These are phyloP conservation scores for Neurospora sublineolata DNA, from an alignment of 495 filamentous ascomycete genomes.

Conservation along the genomic window DNA sequence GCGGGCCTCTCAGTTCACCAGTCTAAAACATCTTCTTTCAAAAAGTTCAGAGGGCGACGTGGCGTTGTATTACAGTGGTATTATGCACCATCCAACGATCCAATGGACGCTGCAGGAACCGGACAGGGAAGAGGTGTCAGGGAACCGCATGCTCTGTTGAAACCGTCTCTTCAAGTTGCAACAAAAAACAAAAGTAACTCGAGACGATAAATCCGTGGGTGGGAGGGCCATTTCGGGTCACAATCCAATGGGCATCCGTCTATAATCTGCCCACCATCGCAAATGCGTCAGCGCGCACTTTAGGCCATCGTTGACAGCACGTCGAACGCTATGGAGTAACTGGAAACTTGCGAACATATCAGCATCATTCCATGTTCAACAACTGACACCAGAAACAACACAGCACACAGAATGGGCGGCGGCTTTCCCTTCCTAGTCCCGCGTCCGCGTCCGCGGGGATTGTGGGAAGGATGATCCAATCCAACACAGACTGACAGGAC, in stretches of 20 bases:
- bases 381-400: not conserved
- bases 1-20: not conserved
- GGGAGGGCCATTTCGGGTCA: not conserved
- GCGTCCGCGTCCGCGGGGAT: not conserved
- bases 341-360: not conserved
- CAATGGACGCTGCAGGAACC: not conserved
- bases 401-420: not conserved
- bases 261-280: not conserved
- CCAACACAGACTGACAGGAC: not conserved
- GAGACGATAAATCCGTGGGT: not conserved
- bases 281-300: not conserved
- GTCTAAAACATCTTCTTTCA: not conserved
- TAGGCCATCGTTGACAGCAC: not conserved
- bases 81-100: not conserved
- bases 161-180: not conserved
- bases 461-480: not conserved
- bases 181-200: not conserved
- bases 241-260: not conserved
- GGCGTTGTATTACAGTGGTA: not conserved
- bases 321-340: not conserved
- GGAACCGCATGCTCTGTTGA: not conserved
- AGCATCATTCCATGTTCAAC: not conserved
- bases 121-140: not conserved
- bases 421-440: not conserved
- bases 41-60: not conserved